Evolutionary conservation across 2,329 filamentous ascomycete species (phyloP), one percentile per base, ranked within the genome.

Genomic region (Ceratocystis huliohia): DNA sequence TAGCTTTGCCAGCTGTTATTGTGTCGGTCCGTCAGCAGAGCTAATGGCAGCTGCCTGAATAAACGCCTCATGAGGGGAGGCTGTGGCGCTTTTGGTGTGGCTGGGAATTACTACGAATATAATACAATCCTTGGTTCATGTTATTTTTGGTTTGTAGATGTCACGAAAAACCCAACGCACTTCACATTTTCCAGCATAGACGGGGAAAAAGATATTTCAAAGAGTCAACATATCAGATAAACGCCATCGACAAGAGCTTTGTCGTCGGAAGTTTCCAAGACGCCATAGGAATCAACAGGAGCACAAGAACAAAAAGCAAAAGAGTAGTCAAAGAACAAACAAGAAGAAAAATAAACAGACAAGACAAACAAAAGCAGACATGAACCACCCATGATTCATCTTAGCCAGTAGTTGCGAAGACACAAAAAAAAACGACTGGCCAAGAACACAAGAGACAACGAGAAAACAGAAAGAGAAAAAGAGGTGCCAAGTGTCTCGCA

Each of bases 281-380:
- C 53, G 53, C 53, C 53, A 13, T 30, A 17, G 30, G 22, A 57
- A 57, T 30, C 22, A 57, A 17, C 3, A 57, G 28, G 13, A 50
- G 48, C 17, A 25, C 48, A 57, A 6, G 10, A 28, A 30, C 8
- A 30, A 30, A 57, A 57, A 57, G 6, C 25, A 57, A 56, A 56
- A 57, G 22, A 15, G 20, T 25, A 6, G 17, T 17, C 50, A 25
- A 56, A 17, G 41, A 17, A 13, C 30, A 28, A n/a, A 20, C 22
- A 59, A 22, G 17, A 59, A 33, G 22, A 59, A 59, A 45, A 61
- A 45, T 61, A 41, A 45, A 50, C 48, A 57, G 10, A 57, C 53
- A 33, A 25, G 22, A 17, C 7, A 57, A 57, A 20, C 22, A 57
- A 57, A 50, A 50, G n/a, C 46, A 50, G 22, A 57, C 53, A 28